phyloP scores from a whole-genome alignment of 257 asterid genomes.

The Ballota nigra region DNA sequence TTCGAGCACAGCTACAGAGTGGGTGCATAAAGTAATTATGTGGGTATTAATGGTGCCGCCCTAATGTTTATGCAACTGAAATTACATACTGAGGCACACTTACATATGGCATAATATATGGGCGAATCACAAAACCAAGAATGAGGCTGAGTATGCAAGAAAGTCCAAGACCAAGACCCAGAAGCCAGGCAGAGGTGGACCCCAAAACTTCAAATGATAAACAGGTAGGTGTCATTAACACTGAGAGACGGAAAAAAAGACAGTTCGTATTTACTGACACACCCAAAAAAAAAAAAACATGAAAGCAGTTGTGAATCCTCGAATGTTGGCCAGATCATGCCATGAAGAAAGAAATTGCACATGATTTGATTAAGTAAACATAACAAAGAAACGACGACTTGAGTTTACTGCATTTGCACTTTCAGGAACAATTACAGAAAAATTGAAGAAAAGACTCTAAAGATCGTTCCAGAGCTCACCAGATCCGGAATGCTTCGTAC shows the following conservation, averaged over 20 bases:
- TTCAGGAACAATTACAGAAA: conserved; percentile 1
- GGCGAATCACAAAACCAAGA: conserved; percentile 67
- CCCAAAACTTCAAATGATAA: conserved; percentile 49
- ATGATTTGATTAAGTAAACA: too few species aligned
- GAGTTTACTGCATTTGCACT: not conserved
- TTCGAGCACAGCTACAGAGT: too few species aligned
- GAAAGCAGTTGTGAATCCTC: not conserved
- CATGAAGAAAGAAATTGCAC: not conserved
- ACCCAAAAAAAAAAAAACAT: too few species aligned
- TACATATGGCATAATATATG: conserved; percentile 61
- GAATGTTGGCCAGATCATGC: not conserved
- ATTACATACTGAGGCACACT: conserved; percentile 29
- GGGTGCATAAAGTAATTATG: too few species aligned
- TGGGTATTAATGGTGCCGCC: too few species aligned
- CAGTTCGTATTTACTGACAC: too few species aligned
- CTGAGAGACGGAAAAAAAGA: too few species aligned
- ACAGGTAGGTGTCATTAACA: not conserved
- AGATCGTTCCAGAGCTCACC: conserved; percentile 38
- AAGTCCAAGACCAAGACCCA: conserved; percentile 51
- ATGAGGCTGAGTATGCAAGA: conserved; percentile 62
- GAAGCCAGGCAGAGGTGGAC: conserved; percentile 51
- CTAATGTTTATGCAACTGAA: not conserved
- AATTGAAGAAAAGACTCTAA: not conserved
- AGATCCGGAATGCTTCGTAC: conserved; percentile 48
- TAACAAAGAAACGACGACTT: conserved; percentile 5